These are phyloP conservation scores for Populus euphratica DNA, from an alignment of 345 rosid genomes.

Conservation along the genomic window DNA sequence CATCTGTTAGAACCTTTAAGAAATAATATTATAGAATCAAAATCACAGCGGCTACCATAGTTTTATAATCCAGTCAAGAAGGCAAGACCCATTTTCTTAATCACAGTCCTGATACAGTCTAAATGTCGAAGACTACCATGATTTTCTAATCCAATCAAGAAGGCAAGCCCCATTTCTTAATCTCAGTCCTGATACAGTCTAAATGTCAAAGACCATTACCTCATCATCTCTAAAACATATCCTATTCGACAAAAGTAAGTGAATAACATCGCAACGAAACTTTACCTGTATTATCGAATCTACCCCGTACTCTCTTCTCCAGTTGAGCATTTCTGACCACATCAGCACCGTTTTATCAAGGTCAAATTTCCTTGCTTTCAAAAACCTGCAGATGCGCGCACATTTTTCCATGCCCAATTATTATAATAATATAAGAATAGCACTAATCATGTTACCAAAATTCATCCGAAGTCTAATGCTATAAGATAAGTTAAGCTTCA, in stretches of 20 bases:
- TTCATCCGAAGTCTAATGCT: neutral
- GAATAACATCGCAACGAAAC: neutral
- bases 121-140: neutral
- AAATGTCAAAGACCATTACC: neutral
- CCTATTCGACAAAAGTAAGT: slow-evolving; percentile 5
- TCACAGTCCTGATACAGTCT: neutral
- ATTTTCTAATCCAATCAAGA: slow-evolving; percentile 2
- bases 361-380: slow-evolving; percentile 87
- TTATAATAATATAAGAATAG: neutral
- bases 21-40: neutral
- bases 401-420: neutral
- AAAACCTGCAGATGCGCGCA: slow-evolving; percentile 48
- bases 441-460: neutral
- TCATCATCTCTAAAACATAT: neutral
- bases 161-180: neutral
- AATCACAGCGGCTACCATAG: slow-evolving; percentile 11
- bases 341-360: slow-evolving; percentile 68
- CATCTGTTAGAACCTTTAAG: slow-evolving; percentile 5
- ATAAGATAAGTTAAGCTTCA: neutral
- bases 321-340: slow-evolving; percentile 94
- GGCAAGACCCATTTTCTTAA: neutral
- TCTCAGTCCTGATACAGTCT: neutral
- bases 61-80: slow-evolving; percentile 2
- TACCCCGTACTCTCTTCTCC: slow-evolving; percentile 76
- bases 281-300: slow-evolving; percentile 80